Evolutionary conservation across 805 yeast species (phyloP).

Genomic region (Ogataea nitratoaversa): DNA sequence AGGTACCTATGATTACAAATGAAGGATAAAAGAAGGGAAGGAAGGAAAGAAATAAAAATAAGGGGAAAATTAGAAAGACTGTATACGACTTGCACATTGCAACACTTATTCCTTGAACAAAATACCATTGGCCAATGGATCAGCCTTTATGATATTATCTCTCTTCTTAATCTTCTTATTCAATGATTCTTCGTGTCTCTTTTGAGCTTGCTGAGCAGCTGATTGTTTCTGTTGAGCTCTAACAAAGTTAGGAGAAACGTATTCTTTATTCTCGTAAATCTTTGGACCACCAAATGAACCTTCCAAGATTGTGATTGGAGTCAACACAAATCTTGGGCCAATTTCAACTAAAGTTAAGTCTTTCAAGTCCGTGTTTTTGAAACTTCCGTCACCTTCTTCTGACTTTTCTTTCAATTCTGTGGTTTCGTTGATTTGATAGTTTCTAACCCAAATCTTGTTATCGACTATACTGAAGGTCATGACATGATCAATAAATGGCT

Average conservation of each 20-base stretch:
- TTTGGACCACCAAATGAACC: constrained; percentile 98
- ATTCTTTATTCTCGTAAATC: constrained; percentile 94
- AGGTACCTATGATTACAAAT: too few relatives aligned
- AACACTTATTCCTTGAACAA: constrained; percentile 61
- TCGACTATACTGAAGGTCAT: constrained; percentile 91
- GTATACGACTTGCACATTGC: too few relatives aligned
- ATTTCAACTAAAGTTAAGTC: constrained; percentile 84
- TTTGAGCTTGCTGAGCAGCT: constrained; percentile 72
- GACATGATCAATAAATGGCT: constrained; percentile 94
- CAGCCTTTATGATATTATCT: constrained; percentile 68
- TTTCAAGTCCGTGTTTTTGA: constrained; percentile 31
- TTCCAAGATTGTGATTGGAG: constrained; percentile 85
- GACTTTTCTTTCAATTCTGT: constrained; percentile 51
- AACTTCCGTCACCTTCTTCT: constrained; percentile 15
- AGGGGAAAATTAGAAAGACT: too few relatives aligned
- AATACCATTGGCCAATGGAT: constrained; percentile 77
- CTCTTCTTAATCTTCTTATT: constrained; percentile 73
- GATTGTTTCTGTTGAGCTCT: constrained; percentile 83
- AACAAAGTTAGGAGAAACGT: constrained; percentile 91
- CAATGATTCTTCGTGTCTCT: constrained; percentile 75
- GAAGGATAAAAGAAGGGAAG: too few relatives aligned
- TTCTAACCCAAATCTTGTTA: constrained; percentile 92
- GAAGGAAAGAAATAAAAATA: too few relatives aligned
- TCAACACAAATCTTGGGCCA: constrained; percentile 94
- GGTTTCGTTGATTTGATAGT: constrained; percentile 77